Evolutionary conservation across 768 basidiomycete genomes (phyloP), one percentile per base, ranked within the genome.

Genomic region (Leucogyrophana mollusca): DNA sequence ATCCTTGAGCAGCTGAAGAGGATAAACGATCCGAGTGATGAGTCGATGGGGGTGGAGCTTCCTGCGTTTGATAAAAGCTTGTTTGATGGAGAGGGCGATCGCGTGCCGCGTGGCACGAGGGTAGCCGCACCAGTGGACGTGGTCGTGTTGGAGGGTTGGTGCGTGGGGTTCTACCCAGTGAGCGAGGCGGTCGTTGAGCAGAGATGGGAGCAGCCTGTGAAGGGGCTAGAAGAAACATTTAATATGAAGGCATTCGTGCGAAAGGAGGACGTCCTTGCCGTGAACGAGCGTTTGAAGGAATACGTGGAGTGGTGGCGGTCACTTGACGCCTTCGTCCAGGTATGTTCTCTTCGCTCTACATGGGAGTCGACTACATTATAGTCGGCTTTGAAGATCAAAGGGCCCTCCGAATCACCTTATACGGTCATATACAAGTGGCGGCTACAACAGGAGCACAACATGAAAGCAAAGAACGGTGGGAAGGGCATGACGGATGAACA

Each of bases 111-210:
- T 30, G 40, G 46, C 16, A 67, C 69, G 36, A 53, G 69, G 2
- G 70, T 92, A 5, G 25, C 69, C 51, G 59, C 72, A 59, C 76
- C 76, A 0, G 50, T 87, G 4, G 91, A 99, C 59, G 71, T 98
- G 11, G 85, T 98, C 40, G 76, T 99, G 40, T 70, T 99, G 40
- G 96, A 99, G 69, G 96, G 96, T 9, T 99, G 96, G 96, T 93
- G 86, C 65, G 81, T 89, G 18, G 94, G 95, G 0, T 97, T 96
- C 61, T 74, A 76, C 41, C 84, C 91, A 1, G 72, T 90, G 5
- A 56, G 70, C 0, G 37, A 53, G 14, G 64, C 70, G 9, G 78
- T 80, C 49, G 61, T 92, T 25, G 72, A 79, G 35, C 59, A 59
- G 32, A 69, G 74, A 23, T 91, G 85, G 78, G 62, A 69, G 9